These are phyloP conservation scores for Claviceps pazoutovae DNA, from an alignment of 2,329 filamentous ascomycete genomes.

Conservation along the genomic window DNA sequence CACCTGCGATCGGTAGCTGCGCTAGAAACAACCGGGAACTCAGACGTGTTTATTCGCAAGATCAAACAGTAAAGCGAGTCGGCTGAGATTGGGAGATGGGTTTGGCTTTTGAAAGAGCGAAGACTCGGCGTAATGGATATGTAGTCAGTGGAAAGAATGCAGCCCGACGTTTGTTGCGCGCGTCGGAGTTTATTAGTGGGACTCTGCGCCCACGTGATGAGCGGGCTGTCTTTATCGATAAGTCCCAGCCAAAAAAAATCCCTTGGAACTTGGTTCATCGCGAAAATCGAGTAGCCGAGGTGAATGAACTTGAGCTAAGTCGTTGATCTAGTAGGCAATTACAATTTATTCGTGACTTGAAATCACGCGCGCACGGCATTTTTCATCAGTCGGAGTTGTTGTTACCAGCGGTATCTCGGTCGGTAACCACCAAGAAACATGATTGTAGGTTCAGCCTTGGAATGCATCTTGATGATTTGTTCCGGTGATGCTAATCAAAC, in stretches of 20 bases:
- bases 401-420: neutral
- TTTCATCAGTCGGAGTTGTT: neutral
- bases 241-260: neutral
- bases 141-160: constrained; percentile 3
- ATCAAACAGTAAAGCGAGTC: neutral
- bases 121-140: constrained; percentile 2
- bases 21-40: neutral
- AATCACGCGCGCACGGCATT: neutral
- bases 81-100: neutral
- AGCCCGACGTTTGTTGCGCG: constrained; percentile 10
- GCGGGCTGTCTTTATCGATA: constrained; percentile 18
- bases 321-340: neutral
- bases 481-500: neutral
- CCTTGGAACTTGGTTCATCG: neutral
- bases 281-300: neutral
- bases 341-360: neutral
- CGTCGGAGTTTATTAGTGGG: constrained; percentile 22
- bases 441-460: constrained; percentile 4
- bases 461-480: neutral
- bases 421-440: neutral
- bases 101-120: constrained; percentile 3
- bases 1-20: neutral
- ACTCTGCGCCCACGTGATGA: constrained; percentile 29
- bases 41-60: neutral
- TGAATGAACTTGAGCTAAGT: neutral